Conservation (phyloP, 2,329 filamentous ascomycete species). For the Sporothrix brasiliensis region DNA sequence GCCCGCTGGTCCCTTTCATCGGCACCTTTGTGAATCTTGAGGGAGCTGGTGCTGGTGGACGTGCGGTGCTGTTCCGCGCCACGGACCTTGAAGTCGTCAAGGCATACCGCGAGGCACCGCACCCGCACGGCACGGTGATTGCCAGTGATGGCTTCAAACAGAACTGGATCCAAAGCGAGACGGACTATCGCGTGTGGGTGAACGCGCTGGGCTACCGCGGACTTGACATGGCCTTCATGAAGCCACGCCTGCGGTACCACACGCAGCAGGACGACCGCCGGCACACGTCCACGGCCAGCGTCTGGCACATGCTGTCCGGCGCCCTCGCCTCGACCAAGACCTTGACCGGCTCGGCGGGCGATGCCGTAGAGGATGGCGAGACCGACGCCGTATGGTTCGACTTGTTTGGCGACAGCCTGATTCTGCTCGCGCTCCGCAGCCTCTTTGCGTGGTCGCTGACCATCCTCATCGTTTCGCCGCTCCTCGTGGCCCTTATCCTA, state of each 20-base stretch:
- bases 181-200: conserved; percentile 85
- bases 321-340: conserved; percentile 73
- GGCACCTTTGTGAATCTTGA: conserved; percentile 94
- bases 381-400: conserved; percentile 90
- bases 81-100: conserved; percentile 84
- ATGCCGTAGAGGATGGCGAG: conserved; percentile 65
- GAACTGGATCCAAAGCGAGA: conserved; percentile 79
- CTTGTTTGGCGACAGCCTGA: conserved; percentile 77
- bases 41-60: conserved; percentile 87
- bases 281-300: conserved; percentile 68
- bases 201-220: conserved; percentile 79
- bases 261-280: conserved; percentile 83
- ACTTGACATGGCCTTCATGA: conserved; percentile 88
- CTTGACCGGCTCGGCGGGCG: conserved; percentile 65
- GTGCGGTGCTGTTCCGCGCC: conserved; percentile 82
- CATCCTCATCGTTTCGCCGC: conserved; percentile 75
- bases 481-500: conserved; percentile 70
- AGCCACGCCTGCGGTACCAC: conserved; percentile 84
- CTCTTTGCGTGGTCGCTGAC: conserved; percentile 88
- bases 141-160: conserved; percentile 81
- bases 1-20: conserved; percentile 76
- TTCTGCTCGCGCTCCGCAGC: conserved; percentile 75
- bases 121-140: conserved; percentile 84
- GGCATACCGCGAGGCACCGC: conserved; percentile 69
- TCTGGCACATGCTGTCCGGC: conserved; percentile 96